These are phyloP conservation scores for Phylloporus sp. DNA, from an alignment of 1,284 basidiomycete genomes.

Conservation along the genomic window DNA sequence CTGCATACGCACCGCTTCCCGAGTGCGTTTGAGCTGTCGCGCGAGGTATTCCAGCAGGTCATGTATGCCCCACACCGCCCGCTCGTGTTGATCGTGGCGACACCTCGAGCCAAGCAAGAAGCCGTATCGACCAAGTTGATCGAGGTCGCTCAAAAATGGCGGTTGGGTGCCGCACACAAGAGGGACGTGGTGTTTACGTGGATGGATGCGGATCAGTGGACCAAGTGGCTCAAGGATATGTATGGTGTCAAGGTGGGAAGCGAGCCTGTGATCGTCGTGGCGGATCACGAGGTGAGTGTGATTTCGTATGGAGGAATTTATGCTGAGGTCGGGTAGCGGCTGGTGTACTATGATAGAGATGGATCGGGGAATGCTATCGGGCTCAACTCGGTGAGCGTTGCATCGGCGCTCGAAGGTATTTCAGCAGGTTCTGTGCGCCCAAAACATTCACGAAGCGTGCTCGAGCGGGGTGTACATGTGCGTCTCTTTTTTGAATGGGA, in stretches of 20 bases:
- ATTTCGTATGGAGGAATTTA: background rate
- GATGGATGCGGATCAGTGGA: slow-evolving; percentile 84
- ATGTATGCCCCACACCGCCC: slow-evolving; percentile 81
- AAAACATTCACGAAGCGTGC: slow-evolving; percentile 73
- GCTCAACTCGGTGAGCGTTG: slow-evolving; percentile 66
- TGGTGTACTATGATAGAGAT: slow-evolving; percentile 75
- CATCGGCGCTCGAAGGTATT: slow-evolving; percentile 76
- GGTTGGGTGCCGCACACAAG: slow-evolving; percentile 36
- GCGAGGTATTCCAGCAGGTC: slow-evolving; percentile 79
- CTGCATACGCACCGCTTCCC: slow-evolving; percentile 75
- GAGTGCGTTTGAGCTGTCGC: slow-evolving; percentile 71
- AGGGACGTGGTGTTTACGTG: too few species aligned
- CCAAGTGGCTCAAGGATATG: slow-evolving; percentile 87
- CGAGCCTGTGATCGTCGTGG: slow-evolving; percentile 71
- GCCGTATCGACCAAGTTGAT: slow-evolving; percentile 57
- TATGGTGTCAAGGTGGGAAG: slow-evolving; percentile 67
- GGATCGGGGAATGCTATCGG: slow-evolving; percentile 58
- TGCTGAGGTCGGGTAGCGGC: slow-evolving; percentile 42
- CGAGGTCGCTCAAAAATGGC: slow-evolving; percentile 74
- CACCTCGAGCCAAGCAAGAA: slow-evolving; percentile 47
- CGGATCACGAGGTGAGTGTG: slow-evolving; percentile 78
- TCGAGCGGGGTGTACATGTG: slow-evolving; percentile 75
- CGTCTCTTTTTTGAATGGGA: slow-evolving; percentile 35
- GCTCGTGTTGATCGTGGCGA: slow-evolving; percentile 79
- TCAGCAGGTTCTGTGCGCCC: slow-evolving; percentile 61